Percentiles rank a stretch among this genome's conserved stretches.
These are phyloP conservation scores for Rhodotorula taiwanensis DNA, from an alignment of 768 basidiomycete genomes.

Conservation along the genomic window DNA sequence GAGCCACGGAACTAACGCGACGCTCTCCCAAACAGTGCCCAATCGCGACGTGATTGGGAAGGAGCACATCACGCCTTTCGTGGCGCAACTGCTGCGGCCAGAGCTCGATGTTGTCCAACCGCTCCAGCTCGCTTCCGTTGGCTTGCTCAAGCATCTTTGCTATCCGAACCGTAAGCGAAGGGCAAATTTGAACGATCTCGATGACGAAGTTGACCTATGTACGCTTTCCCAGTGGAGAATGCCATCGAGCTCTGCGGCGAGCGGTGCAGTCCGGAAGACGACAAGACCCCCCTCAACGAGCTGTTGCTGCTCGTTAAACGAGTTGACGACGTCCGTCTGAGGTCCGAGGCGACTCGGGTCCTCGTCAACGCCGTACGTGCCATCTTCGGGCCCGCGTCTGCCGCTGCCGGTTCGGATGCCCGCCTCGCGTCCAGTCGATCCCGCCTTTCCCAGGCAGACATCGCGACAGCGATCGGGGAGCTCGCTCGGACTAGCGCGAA, in stretches of 20 bases:
- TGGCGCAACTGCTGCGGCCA: conserved; percentile 64
- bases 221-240: no score
- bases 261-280: no score
- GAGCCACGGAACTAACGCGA: accelerated
- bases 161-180: conserved; percentile 57
- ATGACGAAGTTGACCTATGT: neutral
- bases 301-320: conserved; percentile 69
- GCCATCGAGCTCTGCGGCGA: no score
- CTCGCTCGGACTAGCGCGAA: conserved; percentile 69
- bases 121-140: conserved; percentile 80
- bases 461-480: conserved; percentile 58
- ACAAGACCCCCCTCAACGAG: conserved; percentile 54
- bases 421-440: no score
- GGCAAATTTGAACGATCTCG: no score
- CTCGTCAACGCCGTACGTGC: conserved; percentile 58
- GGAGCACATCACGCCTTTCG: conserved; percentile 58
- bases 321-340: conserved; percentile 71
- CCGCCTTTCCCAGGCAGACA: conserved; percentile 52
- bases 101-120: conserved; percentile 73
- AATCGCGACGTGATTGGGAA: conserved; percentile 60
- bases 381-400: no score
- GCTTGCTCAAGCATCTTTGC: conserved; percentile 81
- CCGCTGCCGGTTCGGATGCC: no score
- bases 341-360: conserved; percentile 83
- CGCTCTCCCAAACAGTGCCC: conserved; percentile 47